Evolutionary conservation across 805 yeast species (phyloP).

Genomic region (Starmerella floris): DNA sequence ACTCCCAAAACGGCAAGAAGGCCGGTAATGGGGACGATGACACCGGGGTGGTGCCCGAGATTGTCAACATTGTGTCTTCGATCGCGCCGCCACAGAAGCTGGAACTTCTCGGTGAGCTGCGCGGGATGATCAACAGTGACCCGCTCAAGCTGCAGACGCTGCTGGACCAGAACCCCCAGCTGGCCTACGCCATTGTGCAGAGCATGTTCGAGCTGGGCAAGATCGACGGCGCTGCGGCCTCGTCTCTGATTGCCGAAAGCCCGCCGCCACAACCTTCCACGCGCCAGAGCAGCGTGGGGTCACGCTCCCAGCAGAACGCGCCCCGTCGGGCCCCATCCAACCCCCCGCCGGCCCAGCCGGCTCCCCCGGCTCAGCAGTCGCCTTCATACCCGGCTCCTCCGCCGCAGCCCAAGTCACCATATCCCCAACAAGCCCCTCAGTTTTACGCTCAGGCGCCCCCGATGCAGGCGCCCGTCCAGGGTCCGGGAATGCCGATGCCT

Average conservation of each 20-base stretch:
- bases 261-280: not conserved
- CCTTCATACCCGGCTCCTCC: not conserved
- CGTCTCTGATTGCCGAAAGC: conserved; percentile 13
- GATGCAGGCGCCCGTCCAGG: conserved; percentile 10
- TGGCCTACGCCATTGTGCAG: conserved; percentile 72
- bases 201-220: conserved; percentile 36
- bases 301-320: conserved; percentile 16
- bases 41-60: conserved; percentile 16
- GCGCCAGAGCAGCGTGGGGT: conserved; percentile 5
- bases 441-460: not conserved
- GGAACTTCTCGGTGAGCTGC: conserved; percentile 43
- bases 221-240: conserved; percentile 23
- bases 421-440: not conserved
- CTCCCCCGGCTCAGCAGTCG: not conserved
- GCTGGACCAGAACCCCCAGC: conserved; percentile 61
- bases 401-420: not conserved
- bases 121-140: conserved; percentile 42
- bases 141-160: conserved; percentile 48
- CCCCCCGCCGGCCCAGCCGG: not conserved
- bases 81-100: conserved; percentile 31
- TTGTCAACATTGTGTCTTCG: conserved; percentile 17
- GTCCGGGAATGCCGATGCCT: not conserved
- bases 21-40: conserved; percentile 7
- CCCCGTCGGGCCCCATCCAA: conserved; percentile 2
- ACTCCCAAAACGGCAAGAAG: conserved; percentile 23